A percentile compares a stretch with the other conserved stretches of the same genome.
Evolutionary conservation across 169 alveolate genomes (phyloP).

Genomic region (Plasmodium gaboni): DNA sequence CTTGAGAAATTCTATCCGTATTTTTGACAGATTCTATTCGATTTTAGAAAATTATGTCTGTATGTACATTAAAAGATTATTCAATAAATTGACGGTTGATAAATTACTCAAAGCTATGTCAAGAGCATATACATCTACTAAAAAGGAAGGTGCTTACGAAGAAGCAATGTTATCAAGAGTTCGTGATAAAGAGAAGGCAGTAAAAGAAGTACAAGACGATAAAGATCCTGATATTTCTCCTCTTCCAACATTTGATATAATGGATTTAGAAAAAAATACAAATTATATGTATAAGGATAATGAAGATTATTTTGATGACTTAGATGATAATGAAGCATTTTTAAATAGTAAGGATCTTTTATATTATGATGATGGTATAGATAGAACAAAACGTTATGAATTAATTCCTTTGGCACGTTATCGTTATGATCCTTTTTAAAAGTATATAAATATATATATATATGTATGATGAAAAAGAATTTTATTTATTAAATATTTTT

Average conservation of each 20-base stretch:
- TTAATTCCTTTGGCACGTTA: no score
- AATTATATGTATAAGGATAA: slow-evolving; percentile 17
- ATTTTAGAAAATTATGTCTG: slow-evolving; percentile 20
- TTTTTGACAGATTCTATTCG: slow-evolving; percentile 40
- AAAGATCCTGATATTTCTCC: not conserved
- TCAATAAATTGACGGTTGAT: slow-evolving; percentile 24
- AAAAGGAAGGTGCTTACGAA: slow-evolving; percentile 31
- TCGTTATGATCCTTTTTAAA: no score
- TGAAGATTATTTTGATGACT: slow-evolving; percentile 13
- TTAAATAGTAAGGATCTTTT: slow-evolving; percentile 21
- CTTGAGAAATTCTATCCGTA: slow-evolving; percentile 9
- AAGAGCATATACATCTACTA: slow-evolving; percentile 12
- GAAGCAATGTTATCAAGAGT: slow-evolving; percentile 25
- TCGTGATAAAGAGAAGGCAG: not conserved
- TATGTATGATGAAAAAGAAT: no score
- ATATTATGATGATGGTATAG: slow-evolving; percentile 16
- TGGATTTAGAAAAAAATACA: not conserved
- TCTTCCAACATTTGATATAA: slow-evolving; percentile 2
- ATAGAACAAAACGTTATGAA: not conserved
- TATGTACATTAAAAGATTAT: not conserved
- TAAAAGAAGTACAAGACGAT: not conserved
- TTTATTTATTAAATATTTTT: no score
- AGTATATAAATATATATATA: no score
- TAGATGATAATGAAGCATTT: slow-evolving; percentile 52
- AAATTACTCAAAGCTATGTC: slow-evolving; percentile 17